Evolutionary conservation across 2,329 filamentous ascomycete genomes (phyloP).

Genomic region (Colletotrichum magnum): DNA sequence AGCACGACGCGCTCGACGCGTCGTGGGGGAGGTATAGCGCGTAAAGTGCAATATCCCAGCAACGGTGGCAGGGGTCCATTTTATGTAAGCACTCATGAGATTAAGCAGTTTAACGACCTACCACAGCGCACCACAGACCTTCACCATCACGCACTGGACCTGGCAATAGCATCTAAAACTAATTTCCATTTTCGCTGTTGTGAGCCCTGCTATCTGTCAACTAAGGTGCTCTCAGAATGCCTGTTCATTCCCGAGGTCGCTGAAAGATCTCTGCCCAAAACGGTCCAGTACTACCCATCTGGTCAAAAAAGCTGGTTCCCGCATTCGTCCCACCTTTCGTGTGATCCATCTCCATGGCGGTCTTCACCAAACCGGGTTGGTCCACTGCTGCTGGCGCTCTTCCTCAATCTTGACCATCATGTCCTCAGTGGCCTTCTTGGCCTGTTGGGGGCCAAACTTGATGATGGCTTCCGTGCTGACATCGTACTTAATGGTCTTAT

Average conservation of each 20-base stretch:
- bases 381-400: constrained; percentile 17
- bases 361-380: constrained; percentile 31
- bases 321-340: neutral
- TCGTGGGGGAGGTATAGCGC: constrained; percentile 16
- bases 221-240: too few species aligned
- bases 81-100: too few species aligned
- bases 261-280: too few species aligned
- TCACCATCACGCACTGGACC: neutral
- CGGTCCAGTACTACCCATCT: too few species aligned
- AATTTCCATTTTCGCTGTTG: too few species aligned
- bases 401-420: constrained; percentile 21
- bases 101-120: neutral
- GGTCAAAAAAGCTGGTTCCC: too few species aligned
- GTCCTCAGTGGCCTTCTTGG: constrained; percentile 16
- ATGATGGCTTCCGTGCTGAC: constrained; percentile 42
- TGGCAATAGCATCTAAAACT: too few species aligned
- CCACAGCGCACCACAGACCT: neutral
- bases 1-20: constrained; percentile 28
- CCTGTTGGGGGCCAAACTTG: constrained; percentile 27
- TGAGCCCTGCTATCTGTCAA: too few species aligned
- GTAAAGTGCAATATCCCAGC: constrained; percentile 33
- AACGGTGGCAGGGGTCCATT: too few species aligned
- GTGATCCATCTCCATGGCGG: neutral
- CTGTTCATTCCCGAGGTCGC: too few species aligned
- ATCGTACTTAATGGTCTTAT: constrained; percentile 52